Evolutionary conservation across 768 basidiomycete species (phyloP).

Genomic region (Sarcodon aspratus): DNA sequence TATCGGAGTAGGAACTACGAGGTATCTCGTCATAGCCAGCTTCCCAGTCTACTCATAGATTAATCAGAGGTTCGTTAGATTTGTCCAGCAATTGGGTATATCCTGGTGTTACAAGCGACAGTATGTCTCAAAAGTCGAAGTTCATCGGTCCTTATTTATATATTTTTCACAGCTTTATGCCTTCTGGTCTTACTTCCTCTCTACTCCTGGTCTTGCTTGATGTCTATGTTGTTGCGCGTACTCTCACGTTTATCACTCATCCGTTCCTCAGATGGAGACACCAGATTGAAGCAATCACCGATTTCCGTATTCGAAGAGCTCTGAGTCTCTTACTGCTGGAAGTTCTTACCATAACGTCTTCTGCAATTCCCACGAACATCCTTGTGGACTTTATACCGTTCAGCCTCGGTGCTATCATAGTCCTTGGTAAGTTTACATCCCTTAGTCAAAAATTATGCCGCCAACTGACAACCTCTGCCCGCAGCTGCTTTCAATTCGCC

Average conservation of each 20-base stretch:
- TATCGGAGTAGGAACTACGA: slow-evolving; percentile 22
- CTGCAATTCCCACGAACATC: slow-evolving; percentile 20
- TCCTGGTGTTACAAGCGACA: slow-evolving; percentile 22
- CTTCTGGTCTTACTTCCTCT: slow-evolving; percentile 24
- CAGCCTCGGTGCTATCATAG: slow-evolving; percentile 27
- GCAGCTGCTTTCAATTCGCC: slow-evolving; percentile 11
- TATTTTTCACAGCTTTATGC: slow-evolving; percentile 23
- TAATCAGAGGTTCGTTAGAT: slow-evolving; percentile 5
- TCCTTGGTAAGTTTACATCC: slow-evolving; percentile 24
- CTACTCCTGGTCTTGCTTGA: slow-evolving; percentile 25
- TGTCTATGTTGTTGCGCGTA: slow-evolving; percentile 24
- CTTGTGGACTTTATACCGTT: slow-evolving; percentile 30
- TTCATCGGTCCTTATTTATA: not conserved
- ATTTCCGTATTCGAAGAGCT: slow-evolving; percentile 21
- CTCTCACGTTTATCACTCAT: slow-evolving; percentile 16
- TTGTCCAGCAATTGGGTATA: slow-evolving; percentile 10
- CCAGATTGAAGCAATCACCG: slow-evolving; percentile 11
- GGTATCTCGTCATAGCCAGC: slow-evolving; percentile 13
- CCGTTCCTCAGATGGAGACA: slow-evolving; percentile 7
- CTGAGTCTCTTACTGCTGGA: slow-evolving; percentile 33
- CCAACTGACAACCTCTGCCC: slow-evolving; percentile 1
- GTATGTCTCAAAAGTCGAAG: slow-evolving; percentile 5
- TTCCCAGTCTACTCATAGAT: too few relatives aligned
- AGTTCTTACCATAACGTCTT: slow-evolving; percentile 27
- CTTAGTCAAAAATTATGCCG: not conserved